phyloP scores from a whole-genome alignment of 2,329 filamentous ascomycete species.

The Passalora sequoiae region DNA sequence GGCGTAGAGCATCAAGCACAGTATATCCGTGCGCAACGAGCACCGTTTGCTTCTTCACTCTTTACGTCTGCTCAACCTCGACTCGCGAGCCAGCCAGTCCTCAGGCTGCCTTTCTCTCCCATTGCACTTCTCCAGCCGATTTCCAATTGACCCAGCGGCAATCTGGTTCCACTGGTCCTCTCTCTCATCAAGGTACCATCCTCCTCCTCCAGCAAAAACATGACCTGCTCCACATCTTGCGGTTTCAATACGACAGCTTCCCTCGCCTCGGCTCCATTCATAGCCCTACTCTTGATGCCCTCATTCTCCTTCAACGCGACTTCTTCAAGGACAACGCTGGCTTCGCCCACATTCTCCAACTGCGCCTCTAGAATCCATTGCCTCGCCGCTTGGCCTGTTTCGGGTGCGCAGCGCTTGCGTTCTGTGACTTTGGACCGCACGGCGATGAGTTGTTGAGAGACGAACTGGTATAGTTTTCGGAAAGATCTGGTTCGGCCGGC shows the following conservation, averaged over 20 bases:
- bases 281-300: slow-evolving; percentile 22
- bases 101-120: slow-evolving; percentile 82
- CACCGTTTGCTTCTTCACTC: slow-evolving; percentile 10
- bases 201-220: slow-evolving; percentile 57
- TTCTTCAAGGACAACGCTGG: slow-evolving; percentile 69
- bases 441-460: slow-evolving; percentile 82
- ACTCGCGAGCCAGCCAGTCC: slow-evolving; percentile 64
- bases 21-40: neutral
- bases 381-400: slow-evolving; percentile 32
- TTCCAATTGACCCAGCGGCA: slow-evolving; percentile 72
- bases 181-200: slow-evolving; percentile 44
- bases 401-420: slow-evolving; percentile 37
- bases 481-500: slow-evolving; percentile 73
- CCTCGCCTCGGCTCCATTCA: slow-evolving; percentile 30
- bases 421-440: slow-evolving; percentile 83
- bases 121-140: slow-evolving; percentile 87
- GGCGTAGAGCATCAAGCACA: neutral
- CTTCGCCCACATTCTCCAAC: slow-evolving; percentile 88
- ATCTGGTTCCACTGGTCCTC: slow-evolving; percentile 37
- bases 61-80: too few relatives aligned
- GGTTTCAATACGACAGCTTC: slow-evolving; percentile 50
- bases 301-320: slow-evolving; percentile 30
- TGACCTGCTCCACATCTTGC: slow-evolving; percentile 61
- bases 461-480: slow-evolving; percentile 92
- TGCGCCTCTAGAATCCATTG: slow-evolving; percentile 84